Evolutionary conservation across 768 basidiomycete genomes (phyloP).

Genomic region (Neoboletus subvelutipes): DNA sequence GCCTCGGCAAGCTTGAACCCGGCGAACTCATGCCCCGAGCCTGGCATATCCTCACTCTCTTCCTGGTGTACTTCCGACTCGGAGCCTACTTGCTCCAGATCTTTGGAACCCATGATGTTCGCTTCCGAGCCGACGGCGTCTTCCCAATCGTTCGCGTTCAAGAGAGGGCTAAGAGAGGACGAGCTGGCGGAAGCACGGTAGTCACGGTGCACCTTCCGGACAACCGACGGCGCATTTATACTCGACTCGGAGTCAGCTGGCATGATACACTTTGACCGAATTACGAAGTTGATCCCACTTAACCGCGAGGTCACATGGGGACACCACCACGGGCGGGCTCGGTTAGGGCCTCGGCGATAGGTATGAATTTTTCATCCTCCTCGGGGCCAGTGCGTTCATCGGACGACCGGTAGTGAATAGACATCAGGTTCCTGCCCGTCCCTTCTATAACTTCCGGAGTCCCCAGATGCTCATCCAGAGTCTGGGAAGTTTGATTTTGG

Average conservation of each 20-base stretch:
- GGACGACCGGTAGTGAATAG: not conserved
- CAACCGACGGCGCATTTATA: slow-evolving; percentile 14
- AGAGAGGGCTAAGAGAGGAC: slow-evolving; percentile 15
- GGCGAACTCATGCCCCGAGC: not conserved
- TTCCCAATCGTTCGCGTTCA: slow-evolving; percentile 6
- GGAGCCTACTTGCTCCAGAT: not conserved
- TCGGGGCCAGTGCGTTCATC: not conserved
- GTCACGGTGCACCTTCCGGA: not conserved
- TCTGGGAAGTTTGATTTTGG: not conserved
- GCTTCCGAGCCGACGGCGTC: not conserved
- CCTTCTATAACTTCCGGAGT: too few species aligned
- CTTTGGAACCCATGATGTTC: slow-evolving; percentile 17
- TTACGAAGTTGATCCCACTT: not conserved
- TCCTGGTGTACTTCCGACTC: slow-evolving; percentile 1
- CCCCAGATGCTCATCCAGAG: not conserved
- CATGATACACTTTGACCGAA: not conserved
- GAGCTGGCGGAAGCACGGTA: slow-evolving; percentile 11
- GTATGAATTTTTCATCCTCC: not conserved
- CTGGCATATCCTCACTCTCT: not conserved
- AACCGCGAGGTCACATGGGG: not conserved
- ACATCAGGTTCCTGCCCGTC: too few species aligned
- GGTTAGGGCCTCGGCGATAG: too few species aligned
- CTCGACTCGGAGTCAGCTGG: not conserved
- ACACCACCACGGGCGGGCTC: not conserved
- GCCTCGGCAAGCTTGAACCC: slow-evolving; percentile 13